Base-by-base conservation (phyloP, 768 basidiomycete species). In the Neoboletus magnificus region DNA sequence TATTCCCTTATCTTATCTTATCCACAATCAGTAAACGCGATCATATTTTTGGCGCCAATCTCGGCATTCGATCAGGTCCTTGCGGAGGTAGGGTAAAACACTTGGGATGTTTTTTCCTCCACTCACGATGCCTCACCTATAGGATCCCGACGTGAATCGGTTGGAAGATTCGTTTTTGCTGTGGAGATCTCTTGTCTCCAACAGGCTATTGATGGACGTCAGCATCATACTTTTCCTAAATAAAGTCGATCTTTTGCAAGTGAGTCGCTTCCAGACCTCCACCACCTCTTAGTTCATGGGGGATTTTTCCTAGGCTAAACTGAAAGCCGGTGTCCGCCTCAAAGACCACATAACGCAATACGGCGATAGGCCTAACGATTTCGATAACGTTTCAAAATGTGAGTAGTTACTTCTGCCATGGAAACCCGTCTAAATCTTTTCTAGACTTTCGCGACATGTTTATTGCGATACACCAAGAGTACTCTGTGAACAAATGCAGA, bases 31-130 rank as follows among this genome's bases (percentile, higher is more conserved):
- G 91, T 91, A 36, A 87, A 90, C 67, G 89, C 89, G 42, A 89
- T 93, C 66, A 92, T 93, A 57, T 93, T 92, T 73, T 80, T 93
- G 54, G 91, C 88, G 36, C 91, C 91, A 32, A 91, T 93, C 45
- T 92, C 91, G 37, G 87, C 86, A 25, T 93, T 93, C 62, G 91
- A 92, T 74, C 90, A 92, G 73, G 83, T 88, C 40, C 78, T 92
- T 54, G 76, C 82, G 27, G 91, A 92, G 80, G 89, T 89, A n/a
- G 55, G 57, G 72, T 35, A 15, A 30, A 48, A 30, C 13, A 44
- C 43, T 30, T 16, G 25, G 4, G 61, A 47, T 44, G 41, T 51
- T 49, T 66, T 18, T 54, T 20, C 42, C 32, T 30, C 29, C 9
- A 48, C 37, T 55, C 35, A 51, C 15, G 30, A 20, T 46, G 13